Percentiles rank a stretch among this genome's conserved stretches.
Evolutionary conservation across 441 rosid species (phyloP).

Genomic region (Gossypium schwendimanii): DNA sequence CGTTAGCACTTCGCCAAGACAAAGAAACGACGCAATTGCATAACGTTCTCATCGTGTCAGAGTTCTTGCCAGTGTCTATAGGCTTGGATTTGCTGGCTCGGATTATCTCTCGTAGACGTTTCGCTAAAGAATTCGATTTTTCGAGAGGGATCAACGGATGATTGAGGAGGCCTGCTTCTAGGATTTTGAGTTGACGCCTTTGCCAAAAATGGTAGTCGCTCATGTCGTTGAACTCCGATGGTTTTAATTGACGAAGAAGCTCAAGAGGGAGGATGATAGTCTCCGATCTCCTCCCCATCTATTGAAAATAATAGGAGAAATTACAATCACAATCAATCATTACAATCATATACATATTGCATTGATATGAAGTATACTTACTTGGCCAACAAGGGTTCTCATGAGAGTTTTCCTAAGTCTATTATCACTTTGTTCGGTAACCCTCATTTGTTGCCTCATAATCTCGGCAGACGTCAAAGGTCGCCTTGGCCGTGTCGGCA

Average conservation of each 20-base stretch:
- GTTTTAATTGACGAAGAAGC: constrained; percentile 79
- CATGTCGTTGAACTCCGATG: constrained; percentile 62
- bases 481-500: constrained; percentile 46
- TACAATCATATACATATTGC: not conserved
- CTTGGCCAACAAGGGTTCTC: constrained; percentile 94
- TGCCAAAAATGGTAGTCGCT: constrained; percentile 84
- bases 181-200: constrained; percentile 63
- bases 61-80: constrained; percentile 59
- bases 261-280: constrained; percentile 82
- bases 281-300: constrained; percentile 85
- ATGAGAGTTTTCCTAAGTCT: constrained; percentile 80
- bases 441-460: constrained; percentile 89
- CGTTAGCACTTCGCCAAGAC: constrained; percentile 65
- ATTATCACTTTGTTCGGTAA: constrained; percentile 74
- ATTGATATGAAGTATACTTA: constrained; percentile 25
- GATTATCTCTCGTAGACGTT: constrained; percentile 56
- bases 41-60: constrained; percentile 67
- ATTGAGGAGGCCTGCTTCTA: constrained; percentile 70
- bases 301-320: not conserved
- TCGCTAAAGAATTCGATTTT: constrained; percentile 47
- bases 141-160: constrained; percentile 69
- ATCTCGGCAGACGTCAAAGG: constrained; percentile 91
- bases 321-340: not conserved
- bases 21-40: constrained; percentile 71
- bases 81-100: constrained; percentile 41